Base-by-base conservation (phyloP, 176 grass and related monocot species). In the Musa itinerans region DNA sequence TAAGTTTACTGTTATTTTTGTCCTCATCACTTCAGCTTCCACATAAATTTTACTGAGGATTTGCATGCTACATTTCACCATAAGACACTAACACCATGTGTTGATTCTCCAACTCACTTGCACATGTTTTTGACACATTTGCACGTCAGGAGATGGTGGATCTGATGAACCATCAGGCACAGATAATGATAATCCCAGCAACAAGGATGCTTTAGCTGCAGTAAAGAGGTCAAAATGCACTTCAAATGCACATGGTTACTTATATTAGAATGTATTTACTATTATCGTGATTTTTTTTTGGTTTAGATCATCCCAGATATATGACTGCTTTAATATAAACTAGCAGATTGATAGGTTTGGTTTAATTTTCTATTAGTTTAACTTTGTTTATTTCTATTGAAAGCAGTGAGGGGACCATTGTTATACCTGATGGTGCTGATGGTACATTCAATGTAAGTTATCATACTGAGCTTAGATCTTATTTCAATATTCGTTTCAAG, bases 381-480 rank as follows among this genome's bases (percentile, higher is more conserved):
- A 54, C 19, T 59, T 69, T 69, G 0, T 69, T 12, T 76, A 9
- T 80, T 63, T 73, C 53, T 63, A 81, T 81, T 85, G 25, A 78
- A 81, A 52, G 21, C 82, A 92, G 87, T 81, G 74, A 72, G 71
- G 68, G 73, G 71, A 52, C 22, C 63, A 25, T 10, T 53, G 20
- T 2, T 55, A 92, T 83, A 59, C 76, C 54, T 49, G 78, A 85
- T 58, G 83, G 76, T 53, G 74, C 76, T 13, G 64, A 69, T 34
- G 79, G 74, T 83, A 52, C 64, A 65, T 78, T 82, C 81, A 87
- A 76, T 53, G 90, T 92, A 69, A 92, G 90, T 76, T 78, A 50
- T 27, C 49, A 76, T 22, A 57, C 19, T 57, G 51, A 63, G 8
- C 69, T 82, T 49, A n/a, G 43, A 51, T 69, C 17, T 50, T 50